Evolutionary conservation across 257 asterid species (phyloP).

Genomic region (Perilla frutescens): DNA sequence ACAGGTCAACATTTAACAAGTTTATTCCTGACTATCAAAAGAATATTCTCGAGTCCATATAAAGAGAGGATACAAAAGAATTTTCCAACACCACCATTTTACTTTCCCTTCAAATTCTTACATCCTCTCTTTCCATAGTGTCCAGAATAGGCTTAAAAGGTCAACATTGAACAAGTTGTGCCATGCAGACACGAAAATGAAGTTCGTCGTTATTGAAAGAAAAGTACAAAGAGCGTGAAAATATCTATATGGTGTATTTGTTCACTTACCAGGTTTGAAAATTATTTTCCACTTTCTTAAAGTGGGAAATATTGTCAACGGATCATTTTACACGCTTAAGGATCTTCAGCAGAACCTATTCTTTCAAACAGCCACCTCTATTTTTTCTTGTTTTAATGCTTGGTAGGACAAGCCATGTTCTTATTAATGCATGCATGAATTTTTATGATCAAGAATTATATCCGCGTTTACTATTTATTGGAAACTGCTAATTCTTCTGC

Average conservation of each 20-base stretch:
- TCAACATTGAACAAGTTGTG: no score
- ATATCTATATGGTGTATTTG: no score
- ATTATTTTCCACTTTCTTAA: no score
- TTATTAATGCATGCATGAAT: neutral
- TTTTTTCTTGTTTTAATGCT: neutral
- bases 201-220: neutral
- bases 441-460: no score
- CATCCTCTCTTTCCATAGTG: neutral
- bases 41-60: no score
- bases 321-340: neutral
- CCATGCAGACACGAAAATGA: neutral
- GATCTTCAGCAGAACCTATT: conserved; percentile 7
- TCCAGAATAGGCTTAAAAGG: neutral
- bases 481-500: no score
- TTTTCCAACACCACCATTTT: neutral
- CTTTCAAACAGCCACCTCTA: conserved; percentile 14
- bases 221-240: neutral
- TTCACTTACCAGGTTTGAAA: no score
- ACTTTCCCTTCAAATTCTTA: neutral
- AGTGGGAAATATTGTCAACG: neutral
- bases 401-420: neutral
- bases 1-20: no score
- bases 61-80: no score
- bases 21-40: no score
- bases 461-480: no score